Base-by-base conservation (phyloP, 2,329 filamentous ascomycete genomes). In the Aspergillus brasiliensis region DNA sequence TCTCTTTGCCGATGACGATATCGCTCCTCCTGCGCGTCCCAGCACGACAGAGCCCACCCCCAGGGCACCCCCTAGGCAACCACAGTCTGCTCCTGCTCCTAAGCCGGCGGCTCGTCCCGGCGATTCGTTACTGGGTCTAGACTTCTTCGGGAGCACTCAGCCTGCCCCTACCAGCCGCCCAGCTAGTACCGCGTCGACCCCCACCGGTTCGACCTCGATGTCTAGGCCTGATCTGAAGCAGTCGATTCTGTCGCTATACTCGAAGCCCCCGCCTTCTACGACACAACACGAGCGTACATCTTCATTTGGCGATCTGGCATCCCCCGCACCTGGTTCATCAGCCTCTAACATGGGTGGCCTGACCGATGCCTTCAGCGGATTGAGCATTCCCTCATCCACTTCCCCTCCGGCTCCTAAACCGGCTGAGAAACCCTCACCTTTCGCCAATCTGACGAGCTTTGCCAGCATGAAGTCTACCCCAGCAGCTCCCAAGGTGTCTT, bases 141-240 rank as follows among this genome's bases (percentile, higher is more conserved):
- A 99, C 75, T 97, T 99, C 76, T 88, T 99, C 62, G 92, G 92
- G 38, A 87, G 88, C 55, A 78, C 86, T 31, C 81, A 89, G 42
- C 81, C 88, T 37, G 83, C 90, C 8, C 86, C 91, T n/a, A 87
- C 88, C 31, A 81, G 80, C 56, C 86, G 92, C 56, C 91, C 93
- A n/a, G 86, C 91, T 5, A 97, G 91, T 78, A 92, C 91, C 19
- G 85, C 88, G 4, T 87, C 88, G 17, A 85, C 88, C 11, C 79
- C 85, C 48, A 71, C 72, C 25, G 83, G 84, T 5, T 74, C 83
- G 3, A 81, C 81, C 17, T 83, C 84, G 11, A 88, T 91, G 68
- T 96, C 92, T 48, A 85, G 95, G 62, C 93, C 94, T 2, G 95
- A 99, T 73, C 81, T 99, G 61, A 99, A 99, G 78, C 94, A 97